A percentile compares a stretch with the other conserved stretches of the same genome.
These are phyloP conservation scores for Phytophthora quininea DNA, from an alignment of 352 stramenopile genomes.

Conservation along the genomic window DNA sequence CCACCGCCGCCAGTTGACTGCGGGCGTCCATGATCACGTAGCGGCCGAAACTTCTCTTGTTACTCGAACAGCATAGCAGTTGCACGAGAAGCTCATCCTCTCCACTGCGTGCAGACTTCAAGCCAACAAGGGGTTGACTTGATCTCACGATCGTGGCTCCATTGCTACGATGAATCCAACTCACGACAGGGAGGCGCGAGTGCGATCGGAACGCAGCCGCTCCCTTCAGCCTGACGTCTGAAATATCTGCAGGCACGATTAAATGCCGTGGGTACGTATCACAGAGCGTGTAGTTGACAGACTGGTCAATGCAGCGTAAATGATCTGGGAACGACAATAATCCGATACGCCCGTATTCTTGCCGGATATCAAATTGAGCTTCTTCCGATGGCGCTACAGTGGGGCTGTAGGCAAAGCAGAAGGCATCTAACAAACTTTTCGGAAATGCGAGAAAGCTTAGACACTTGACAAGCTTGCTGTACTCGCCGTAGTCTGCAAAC, in stretches of 20 bases:
- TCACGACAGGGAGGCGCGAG: slow-evolving; percentile 73
- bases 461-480: slow-evolving; percentile 79
- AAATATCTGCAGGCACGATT: slow-evolving; percentile 92
- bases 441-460: slow-evolving; percentile 79
- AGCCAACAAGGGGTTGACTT: slow-evolving; percentile 78
- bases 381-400: slow-evolving; percentile 76
- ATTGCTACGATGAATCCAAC: slow-evolving; percentile 76
- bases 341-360: slow-evolving; percentile 82
- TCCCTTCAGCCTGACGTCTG: slow-evolving; percentile 86
- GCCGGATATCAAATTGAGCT: slow-evolving; percentile 77
- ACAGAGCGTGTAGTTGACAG: slow-evolving; percentile 84
- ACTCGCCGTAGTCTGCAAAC: slow-evolving; percentile 75
- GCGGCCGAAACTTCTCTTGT: slow-evolving; percentile 46
- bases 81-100: slow-evolving; percentile 84
- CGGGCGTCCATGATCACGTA: slow-evolving; percentile 89
- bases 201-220: slow-evolving; percentile 77
- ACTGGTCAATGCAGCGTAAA: slow-evolving; percentile 83
- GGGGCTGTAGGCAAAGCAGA: slow-evolving; percentile 83
- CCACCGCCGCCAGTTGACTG: slow-evolving; percentile 82
- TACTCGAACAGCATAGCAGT: slow-evolving; percentile 69
- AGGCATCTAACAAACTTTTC: slow-evolving; percentile 72
- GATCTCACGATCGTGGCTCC: slow-evolving; percentile 83
- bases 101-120: slow-evolving; percentile 76
- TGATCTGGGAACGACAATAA: slow-evolving; percentile 67
- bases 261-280: slow-evolving; percentile 95